These are phyloP conservation scores for Cenococcum geophilum DNA, from an alignment of 495 filamentous ascomycete species.

Conservation along the genomic window DNA sequence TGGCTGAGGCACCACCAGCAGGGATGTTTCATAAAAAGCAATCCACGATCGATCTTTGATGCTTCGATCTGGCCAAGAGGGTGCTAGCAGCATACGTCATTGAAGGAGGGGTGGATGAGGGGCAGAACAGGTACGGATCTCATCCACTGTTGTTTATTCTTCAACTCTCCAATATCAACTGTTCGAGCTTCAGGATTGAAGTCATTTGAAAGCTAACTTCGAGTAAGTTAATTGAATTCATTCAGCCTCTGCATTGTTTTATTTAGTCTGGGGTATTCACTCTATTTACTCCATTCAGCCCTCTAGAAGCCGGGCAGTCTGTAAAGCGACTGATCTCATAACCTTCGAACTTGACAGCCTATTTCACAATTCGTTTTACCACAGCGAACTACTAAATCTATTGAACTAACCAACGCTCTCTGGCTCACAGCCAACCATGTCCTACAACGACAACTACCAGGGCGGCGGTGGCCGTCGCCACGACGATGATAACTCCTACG, in stretches of 20 bases:
- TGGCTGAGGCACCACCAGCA: no score
- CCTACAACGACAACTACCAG: slow-evolving; percentile 24
- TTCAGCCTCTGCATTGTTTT: no score
- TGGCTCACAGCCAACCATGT: slow-evolving; percentile 10
- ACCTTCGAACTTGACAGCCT: background rate
- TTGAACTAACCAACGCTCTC: background rate
- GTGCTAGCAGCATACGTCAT: slow-evolving; percentile 7
- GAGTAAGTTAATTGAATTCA: no score
- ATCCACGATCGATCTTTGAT: background rate
- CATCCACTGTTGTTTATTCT: background rate
- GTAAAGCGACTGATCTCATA: no score
- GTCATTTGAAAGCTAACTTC: background rate
- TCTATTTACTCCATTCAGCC: no score
- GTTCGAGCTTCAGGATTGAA: background rate
- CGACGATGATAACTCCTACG: slow-evolving; percentile 14
- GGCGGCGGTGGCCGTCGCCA: slow-evolving; percentile 21
- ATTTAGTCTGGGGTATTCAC: no score
- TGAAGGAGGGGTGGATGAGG: slow-evolving; percentile 4
- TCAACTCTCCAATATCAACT: background rate
- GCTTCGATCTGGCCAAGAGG: background rate
- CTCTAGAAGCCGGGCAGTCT: no score
- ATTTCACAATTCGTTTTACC: background rate
- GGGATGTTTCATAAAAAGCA: background rate
- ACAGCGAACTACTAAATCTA: background rate
- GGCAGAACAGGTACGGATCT: slow-evolving; percentile 1